These are phyloP conservation scores for Closterium sp. DNA, from an alignment of 139 green algal genomes.

Conservation along the genomic window DNA sequence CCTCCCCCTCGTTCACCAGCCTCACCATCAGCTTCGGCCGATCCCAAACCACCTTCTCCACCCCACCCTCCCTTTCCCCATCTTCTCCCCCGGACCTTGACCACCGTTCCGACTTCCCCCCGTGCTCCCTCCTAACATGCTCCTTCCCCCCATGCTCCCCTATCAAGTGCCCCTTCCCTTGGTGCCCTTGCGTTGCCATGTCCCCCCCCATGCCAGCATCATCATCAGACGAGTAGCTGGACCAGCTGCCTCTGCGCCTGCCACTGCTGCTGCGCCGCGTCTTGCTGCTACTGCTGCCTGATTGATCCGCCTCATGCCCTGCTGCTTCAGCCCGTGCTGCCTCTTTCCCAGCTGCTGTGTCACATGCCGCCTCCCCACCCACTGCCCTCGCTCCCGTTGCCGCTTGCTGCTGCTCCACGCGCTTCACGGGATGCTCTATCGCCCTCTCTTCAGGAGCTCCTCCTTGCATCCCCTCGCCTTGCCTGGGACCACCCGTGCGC, in stretches of 20 bases:
- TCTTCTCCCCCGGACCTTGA: neutral
- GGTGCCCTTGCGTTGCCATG: no score
- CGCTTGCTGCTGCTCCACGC: neutral
- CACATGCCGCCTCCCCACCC: no score
- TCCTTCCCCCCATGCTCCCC: neutral
- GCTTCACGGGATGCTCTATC: neutral
- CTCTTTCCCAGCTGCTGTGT: no score
- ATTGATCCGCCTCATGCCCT: neutral
- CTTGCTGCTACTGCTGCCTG: neutral
- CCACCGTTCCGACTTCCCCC: neutral
- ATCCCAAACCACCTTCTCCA: neutral
- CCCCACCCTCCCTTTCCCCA: neutral
- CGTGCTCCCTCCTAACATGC: neutral
- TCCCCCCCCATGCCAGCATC: no score
- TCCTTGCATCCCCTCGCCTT: neutral
- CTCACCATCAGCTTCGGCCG: neutral
- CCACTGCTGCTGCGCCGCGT: neutral
- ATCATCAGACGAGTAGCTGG: neutral
- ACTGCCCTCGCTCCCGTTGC: neutral
- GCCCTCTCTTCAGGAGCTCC: neutral
- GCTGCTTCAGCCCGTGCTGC: no score
- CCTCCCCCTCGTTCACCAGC: neutral
- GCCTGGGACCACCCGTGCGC: neutral
- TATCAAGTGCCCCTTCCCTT: neutral
- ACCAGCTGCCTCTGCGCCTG: neutral